A percentile compares a stretch with the other conserved stretches of the same genome.
Conservation (phyloP, 1,139 yeast genomes). For the Wickerhamiella pararugosa region DNA sequence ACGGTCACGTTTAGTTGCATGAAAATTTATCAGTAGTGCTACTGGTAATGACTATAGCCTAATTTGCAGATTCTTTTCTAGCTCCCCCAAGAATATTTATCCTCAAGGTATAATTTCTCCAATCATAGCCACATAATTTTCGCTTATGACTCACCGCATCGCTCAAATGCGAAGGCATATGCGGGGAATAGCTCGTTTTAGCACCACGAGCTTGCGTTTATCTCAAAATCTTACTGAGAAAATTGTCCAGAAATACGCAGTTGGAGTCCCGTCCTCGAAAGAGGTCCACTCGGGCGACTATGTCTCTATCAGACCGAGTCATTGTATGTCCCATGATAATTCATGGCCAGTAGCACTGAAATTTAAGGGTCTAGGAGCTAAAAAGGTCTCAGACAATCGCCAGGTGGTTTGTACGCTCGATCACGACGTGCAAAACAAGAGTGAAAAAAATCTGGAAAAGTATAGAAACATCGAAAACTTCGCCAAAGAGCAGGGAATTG, state of each 20-base stretch:
- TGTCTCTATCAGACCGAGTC: constrained; percentile 88
- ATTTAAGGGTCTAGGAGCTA: constrained; percentile 90
- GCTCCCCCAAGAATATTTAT: no score
- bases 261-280: constrained; percentile 58
- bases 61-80: no score
- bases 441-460: constrained; percentile 75
- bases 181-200: constrained; percentile 6
- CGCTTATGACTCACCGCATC: no score
- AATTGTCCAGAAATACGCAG: constrained; percentile 86
- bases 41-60: no score
- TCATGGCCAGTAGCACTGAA: constrained; percentile 98
- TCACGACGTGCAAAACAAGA: constrained; percentile 91
- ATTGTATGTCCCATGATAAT: constrained; percentile 98
- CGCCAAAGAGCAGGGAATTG: constrained; percentile 84
- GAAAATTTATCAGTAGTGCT: no score
- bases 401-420: constrained; percentile 94
- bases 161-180: no score
- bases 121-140: no score
- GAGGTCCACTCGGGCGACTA: constrained; percentile 79
- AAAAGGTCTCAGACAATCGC: constrained; percentile 59
- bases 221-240: constrained; percentile 81
- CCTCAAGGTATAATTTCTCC: no score
- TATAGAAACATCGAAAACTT: constrained; percentile 78
- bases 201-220: background rate
- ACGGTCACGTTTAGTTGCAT: constrained; percentile 30